A percentile compares a stretch with the other conserved stretches of the same genome.
Evolutionary conservation across 2,329 filamentous ascomycete species (phyloP).

Genomic region (Ceratocystis cacaofunesta): DNA sequence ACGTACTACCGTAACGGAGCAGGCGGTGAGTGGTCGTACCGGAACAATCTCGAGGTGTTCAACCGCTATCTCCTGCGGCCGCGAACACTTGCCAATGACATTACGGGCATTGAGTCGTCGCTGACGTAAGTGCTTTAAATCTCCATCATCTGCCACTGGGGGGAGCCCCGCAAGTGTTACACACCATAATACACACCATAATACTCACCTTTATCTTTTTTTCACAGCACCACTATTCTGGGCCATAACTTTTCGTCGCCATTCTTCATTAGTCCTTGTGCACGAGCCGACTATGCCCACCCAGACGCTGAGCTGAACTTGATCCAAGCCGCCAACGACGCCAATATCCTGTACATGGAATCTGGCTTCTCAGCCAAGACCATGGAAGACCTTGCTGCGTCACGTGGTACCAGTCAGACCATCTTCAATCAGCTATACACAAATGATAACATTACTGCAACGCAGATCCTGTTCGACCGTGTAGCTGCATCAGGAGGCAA

Average conservation of each 20-base stretch:
- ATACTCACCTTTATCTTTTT: constrained; percentile 16
- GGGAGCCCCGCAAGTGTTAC: too few relatives aligned
- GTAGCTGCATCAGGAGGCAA: constrained; percentile 25
- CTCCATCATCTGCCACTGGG: not conserved
- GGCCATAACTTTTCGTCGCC: constrained; percentile 34
- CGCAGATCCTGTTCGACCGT: constrained; percentile 24
- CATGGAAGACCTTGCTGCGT: constrained; percentile 25
- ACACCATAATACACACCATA: not conserved
- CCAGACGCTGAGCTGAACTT: constrained; percentile 34
- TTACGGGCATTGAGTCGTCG: constrained; percentile 25
- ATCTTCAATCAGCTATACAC: constrained; percentile 23
- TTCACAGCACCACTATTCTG: constrained; percentile 27
- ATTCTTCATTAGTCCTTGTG: constrained; percentile 35
- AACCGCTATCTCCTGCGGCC: constrained; percentile 31
- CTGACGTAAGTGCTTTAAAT: constrained; percentile 21
- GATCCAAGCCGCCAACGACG: constrained; percentile 30
- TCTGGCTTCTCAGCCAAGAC: constrained; percentile 24
- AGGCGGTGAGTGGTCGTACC: constrained; percentile 36
- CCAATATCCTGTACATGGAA: constrained; percentile 32
- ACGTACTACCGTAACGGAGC: constrained; percentile 36
- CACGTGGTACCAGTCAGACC: constrained; percentile 19
- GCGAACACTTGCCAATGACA: constrained; percentile 26
- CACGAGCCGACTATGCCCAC: constrained; percentile 30
- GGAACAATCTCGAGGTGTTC: constrained; percentile 37
- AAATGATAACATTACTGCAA: constrained; percentile 24